phyloP scores from a whole-genome alignment of 768 basidiomycete genomes.

The Tulasnella sp. region DNA sequence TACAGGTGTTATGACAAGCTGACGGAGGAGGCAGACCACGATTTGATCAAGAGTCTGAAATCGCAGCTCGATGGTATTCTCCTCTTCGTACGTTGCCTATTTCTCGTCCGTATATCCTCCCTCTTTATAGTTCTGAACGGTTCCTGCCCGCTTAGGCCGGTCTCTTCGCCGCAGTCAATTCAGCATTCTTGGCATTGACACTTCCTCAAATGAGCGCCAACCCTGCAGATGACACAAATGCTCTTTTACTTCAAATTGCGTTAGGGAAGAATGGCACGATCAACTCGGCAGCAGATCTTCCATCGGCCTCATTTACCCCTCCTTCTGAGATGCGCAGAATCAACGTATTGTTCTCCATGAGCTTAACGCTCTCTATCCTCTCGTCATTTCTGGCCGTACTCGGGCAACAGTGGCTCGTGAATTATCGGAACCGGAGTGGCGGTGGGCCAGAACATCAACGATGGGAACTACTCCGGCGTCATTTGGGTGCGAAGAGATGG shows the following conservation, averaged over 20 bases:
- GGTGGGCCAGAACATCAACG: neutral
- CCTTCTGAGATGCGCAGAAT: neutral
- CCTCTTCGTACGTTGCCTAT: neutral
- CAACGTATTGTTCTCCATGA: neutral
- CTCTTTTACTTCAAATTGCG: neutral
- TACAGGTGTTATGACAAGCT: neutral
- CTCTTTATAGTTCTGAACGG: neutral
- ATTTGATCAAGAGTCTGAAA: neutral
- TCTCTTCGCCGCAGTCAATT: neutral
- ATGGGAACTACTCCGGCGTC: neutral
- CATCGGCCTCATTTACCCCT: neutral
- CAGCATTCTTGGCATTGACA: neutral
- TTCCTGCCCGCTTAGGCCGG: neutral
- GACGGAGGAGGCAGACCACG: neutral
- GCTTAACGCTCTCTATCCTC: neutral
- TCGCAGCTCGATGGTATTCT: neutral
- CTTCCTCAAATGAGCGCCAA: neutral
- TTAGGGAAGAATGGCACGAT: neutral
- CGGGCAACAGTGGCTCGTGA: neutral
- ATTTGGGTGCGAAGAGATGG: neutral
- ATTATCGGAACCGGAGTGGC: neutral
- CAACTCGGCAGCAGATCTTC: neutral
- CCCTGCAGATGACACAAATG: neutral
- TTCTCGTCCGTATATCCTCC: neutral
- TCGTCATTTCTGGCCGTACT: neutral